A percentile compares a stretch with the other conserved stretches of the same genome.
These are phyloP conservation scores for Aspergillus amoenus DNA, from an alignment of 2,329 filamentous ascomycete genomes.

Conservation along the genomic window DNA sequence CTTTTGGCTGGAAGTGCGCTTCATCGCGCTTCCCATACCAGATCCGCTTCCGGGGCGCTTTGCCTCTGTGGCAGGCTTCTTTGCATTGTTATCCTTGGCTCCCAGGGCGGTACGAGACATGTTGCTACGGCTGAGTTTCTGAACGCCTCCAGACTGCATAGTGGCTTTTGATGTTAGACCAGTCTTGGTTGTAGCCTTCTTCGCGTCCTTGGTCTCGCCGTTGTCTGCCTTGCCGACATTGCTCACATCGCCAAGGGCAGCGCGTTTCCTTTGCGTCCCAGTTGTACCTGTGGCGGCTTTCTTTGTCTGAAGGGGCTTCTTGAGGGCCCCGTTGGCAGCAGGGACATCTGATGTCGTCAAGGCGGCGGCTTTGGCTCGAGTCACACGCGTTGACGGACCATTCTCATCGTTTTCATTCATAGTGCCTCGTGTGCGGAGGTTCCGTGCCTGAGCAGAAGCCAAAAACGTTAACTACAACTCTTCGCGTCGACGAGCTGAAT, in stretches of 20 bases:
- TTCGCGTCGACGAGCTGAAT: not conserved
- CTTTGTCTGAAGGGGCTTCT: conserved; percentile 69
- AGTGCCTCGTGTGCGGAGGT: conserved; percentile 70
- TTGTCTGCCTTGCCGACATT: conserved; percentile 75
- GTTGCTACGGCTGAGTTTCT: conserved; percentile 65
- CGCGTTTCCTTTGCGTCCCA: conserved; percentile 67
- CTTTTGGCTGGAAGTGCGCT: conserved; percentile 57
- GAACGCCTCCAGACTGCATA: conserved; percentile 74
- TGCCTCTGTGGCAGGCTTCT: conserved; percentile 61
- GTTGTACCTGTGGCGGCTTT: conserved; percentile 54
- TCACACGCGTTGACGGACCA: conserved; percentile 74
- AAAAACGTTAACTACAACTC: conserved; percentile 26
- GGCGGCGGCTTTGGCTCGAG: conserved; percentile 85
- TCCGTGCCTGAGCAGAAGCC: conserved; percentile 61
- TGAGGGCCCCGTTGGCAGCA: conserved; percentile 61
- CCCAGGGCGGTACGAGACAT: conserved; percentile 63
- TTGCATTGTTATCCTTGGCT: conserved; percentile 62
- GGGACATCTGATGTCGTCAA: conserved; percentile 45
- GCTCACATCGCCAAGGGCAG: conserved; percentile 89
- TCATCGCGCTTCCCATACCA: conserved; percentile 67
- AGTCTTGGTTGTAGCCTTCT: conserved; percentile 69
- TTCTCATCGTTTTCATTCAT: conserved; percentile 97
- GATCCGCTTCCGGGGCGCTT: conserved; percentile 75
- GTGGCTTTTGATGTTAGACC: conserved; percentile 76
- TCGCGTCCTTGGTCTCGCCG: conserved; percentile 63